phyloP scores from a whole-genome alignment of 2,329 filamentous ascomycete species.

The Colletotrichum costaricense region DNA sequence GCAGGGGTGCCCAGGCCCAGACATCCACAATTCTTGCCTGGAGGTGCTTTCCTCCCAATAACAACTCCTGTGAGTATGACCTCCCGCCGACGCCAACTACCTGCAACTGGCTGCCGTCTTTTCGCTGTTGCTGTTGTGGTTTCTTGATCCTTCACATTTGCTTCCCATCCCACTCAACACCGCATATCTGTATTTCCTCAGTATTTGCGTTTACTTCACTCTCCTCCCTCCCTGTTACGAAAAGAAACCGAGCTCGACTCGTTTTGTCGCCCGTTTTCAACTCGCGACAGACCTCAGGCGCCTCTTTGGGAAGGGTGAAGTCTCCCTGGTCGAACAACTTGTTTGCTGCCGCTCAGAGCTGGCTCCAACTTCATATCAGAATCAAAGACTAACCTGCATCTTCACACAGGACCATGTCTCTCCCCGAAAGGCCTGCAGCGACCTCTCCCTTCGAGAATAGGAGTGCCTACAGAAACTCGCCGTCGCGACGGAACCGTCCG shows the following conservation, averaged over 20 bases:
- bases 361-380: background rate
- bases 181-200: slow-evolving; percentile 1
- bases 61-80: slow-evolving; percentile 37
- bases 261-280: slow-evolving; percentile 16
- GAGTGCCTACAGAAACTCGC: slow-evolving; percentile 74
- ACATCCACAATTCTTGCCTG: slow-evolving; percentile 36
- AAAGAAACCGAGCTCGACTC: slow-evolving; percentile 8
- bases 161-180: background rate
- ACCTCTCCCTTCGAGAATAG: slow-evolving; percentile 70
- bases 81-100: slow-evolving; percentile 19
- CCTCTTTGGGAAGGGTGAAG: slow-evolving; percentile 37
- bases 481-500: slow-evolving; percentile 72
- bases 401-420: slow-evolving; percentile 64
- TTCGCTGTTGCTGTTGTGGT: slow-evolving; percentile 17
- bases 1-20: slow-evolving; percentile 33
- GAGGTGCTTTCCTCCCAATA: slow-evolving; percentile 33
- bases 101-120: slow-evolving; percentile 23
- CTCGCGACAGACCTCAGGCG: slow-evolving; percentile 25
- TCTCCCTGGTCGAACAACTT: slow-evolving; percentile 9
- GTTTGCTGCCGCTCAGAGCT: background rate
- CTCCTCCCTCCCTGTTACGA: slow-evolving; percentile 1
- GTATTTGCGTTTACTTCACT: background rate
- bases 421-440: slow-evolving; percentile 73
- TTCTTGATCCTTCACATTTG: slow-evolving; percentile 2
- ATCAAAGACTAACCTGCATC: slow-evolving; percentile 23